Evolutionary conservation across 768 basidiomycete genomes (phyloP), one percentile per base, ranked within the genome.

Genomic region (Pleurotus sapidus): DNA sequence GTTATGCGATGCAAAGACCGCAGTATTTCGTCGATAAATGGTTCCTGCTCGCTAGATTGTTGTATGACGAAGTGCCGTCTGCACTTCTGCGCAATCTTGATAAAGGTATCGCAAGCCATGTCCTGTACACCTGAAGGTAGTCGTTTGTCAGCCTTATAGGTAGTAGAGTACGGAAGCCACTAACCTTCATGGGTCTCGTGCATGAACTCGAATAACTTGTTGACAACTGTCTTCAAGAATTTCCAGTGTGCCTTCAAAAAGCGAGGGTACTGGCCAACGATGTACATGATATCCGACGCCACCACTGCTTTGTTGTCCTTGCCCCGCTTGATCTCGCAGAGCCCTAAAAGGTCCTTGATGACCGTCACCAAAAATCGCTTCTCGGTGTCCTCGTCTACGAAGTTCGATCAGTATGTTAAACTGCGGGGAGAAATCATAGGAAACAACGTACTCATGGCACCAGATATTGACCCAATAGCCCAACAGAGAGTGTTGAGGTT

Each of bases 161-260:
- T 11, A 11, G 17, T 47, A 18, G 40, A 5, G 12, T 12, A n/a
- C 42, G 18, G 3, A 24, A 7, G 67, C 4, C 30, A 34, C 77
- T 42, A 54, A 89, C 93, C 95, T 78, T 99, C 97, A 67, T 99
- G 96, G 0, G 94, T 97, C 75, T 99, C 96, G 71, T 99, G 97
- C 95, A 98, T 98, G 72, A 99, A 99, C 70, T 99, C 97, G 72
- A 98, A 99, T 5, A 98, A 79, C 73, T 99, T 99, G 77, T 98
- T 99, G 61, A 99, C 96, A 56, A 99, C 97, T 1, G 97, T 98
- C 80, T 99, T 99, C 69, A 99, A 77, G 84, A 99, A 99, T 75
- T 98, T 99, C 97, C 97, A 99, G 71, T 99, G 97, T n/a, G 97
- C 97, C 72, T 98, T 98, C 67, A 99, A 85, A 85, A 98, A 99